Conservation (phyloP, 2,329 filamentous ascomycete genomes). For the Botrytis byssoidea region DNA sequence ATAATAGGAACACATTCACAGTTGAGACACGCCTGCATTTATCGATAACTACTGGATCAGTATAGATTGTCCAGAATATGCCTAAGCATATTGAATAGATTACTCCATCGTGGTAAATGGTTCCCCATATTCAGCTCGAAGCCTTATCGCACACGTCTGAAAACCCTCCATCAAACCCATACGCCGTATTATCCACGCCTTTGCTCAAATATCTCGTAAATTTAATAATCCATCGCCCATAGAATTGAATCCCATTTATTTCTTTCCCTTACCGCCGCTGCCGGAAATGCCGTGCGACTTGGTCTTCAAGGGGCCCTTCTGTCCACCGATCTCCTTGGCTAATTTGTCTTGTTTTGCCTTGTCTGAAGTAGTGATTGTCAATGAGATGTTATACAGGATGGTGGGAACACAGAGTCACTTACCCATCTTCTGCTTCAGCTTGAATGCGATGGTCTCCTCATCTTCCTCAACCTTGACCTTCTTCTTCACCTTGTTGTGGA, state of each 20-base stretch:
- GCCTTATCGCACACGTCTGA: slow-evolving; percentile 3
- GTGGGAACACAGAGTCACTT: slow-evolving; percentile 40
- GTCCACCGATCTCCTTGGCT: slow-evolving; percentile 57
- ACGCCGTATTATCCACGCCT: slow-evolving; percentile 27
- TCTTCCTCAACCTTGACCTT: slow-evolving; percentile 71
- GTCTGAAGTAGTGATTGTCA: slow-evolving; percentile 4
- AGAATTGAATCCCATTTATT: slow-evolving; percentile 1
- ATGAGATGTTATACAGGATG: slow-evolving; percentile 42
- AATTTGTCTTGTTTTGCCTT: slow-evolving; percentile 81
- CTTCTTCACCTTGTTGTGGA: slow-evolving; percentile 80
- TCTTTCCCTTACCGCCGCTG: slow-evolving; percentile 78
- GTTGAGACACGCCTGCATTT: slow-evolving; percentile 3
- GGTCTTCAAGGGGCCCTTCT: slow-evolving; percentile 81
- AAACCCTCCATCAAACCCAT: slow-evolving; percentile 19
- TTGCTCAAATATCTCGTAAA: slow-evolving; percentile 14
- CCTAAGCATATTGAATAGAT: not conserved
- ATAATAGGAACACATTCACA: not conserved
- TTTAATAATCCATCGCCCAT: slow-evolving; percentile 6
- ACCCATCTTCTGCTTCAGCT: slow-evolving; percentile 83
- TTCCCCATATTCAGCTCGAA: slow-evolving; percentile 6
- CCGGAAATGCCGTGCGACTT: slow-evolving; percentile 94
- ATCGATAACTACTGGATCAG: not conserved
- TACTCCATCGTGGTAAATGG: not conserved
- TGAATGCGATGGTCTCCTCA: slow-evolving; percentile 81
- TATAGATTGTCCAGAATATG: not conserved